Conservation (phyloP, 768 basidiomycete genomes). For the Hysterangium stoloniferum region DNA sequence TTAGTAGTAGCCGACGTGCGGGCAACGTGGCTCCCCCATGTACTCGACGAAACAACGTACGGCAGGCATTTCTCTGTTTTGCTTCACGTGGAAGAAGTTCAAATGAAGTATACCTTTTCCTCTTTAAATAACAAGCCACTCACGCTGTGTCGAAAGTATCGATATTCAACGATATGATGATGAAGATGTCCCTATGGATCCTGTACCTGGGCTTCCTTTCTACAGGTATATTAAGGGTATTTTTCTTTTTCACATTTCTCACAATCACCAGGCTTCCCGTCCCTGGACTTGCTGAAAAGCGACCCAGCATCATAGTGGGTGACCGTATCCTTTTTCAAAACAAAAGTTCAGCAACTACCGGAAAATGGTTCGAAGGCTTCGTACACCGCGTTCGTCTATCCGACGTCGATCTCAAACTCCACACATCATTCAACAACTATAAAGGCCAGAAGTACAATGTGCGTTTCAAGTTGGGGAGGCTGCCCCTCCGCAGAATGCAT, state of each 20-base stretch:
- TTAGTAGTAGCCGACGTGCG: conserved; percentile 19
- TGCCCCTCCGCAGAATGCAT: conserved; percentile 47
- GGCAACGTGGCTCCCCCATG: conserved; percentile 29
- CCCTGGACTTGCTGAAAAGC: conserved; percentile 48
- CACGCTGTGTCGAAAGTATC: conserved; percentile 14
- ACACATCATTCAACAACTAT: conserved; percentile 33
- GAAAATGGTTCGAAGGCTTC: conserved; percentile 30
- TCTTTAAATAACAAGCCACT: conserved; percentile 19
- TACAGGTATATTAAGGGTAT: conserved; percentile 21
- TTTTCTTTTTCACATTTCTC: background rate
- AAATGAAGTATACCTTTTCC: conserved; percentile 31
- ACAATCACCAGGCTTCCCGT: conserved; percentile 35
- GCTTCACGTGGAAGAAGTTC: conserved; percentile 44
- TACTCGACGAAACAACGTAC: conserved; percentile 33
- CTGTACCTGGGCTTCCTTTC: conserved; percentile 25
- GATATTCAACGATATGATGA: conserved; percentile 32
- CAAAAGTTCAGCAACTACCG: conserved; percentile 9
- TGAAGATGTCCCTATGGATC: conserved; percentile 27
- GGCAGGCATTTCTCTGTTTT: conserved; percentile 36
- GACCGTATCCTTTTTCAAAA: conserved; percentile 32
- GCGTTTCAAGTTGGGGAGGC: conserved; percentile 47
- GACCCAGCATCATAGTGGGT: conserved; percentile 51
- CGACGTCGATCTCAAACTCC: conserved; percentile 41
- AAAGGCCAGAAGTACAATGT: conserved; percentile 40
- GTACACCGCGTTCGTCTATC: conserved; percentile 40